Evolutionary conservation across 176 grass and related monocot species (phyloP), one percentile per base, ranked within the genome.

Genomic region (Triticum dicoccoides): DNA sequence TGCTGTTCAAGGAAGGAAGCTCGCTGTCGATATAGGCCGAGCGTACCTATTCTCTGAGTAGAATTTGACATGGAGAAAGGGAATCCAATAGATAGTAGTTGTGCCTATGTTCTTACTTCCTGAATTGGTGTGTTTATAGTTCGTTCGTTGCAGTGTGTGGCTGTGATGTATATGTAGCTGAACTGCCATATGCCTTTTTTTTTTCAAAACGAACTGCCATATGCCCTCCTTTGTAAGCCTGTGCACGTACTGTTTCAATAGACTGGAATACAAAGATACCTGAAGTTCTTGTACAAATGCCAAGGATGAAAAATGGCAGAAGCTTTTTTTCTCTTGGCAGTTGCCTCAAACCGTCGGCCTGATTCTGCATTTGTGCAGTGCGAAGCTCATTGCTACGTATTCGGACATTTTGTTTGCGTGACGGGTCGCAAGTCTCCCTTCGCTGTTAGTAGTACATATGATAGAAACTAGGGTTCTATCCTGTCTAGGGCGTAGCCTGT

Each of bases 1-100:
- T 98, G 65, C 93, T 98, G 17, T 78, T 92, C 68, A 96, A 96
- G 82, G 92, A 96, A 77, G 84, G 91, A 58, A 92, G 92, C 80
- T 68, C 76, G 8, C 93, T 96, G 34, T 44, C 91, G 38, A 49
- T 79, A 82, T 94, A 87, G 64, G 76, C 38, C 29, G 5, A 12
- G 61, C 23, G 29, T 65, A 42, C 5, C 24, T 56, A 12, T 17
- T 84, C 39, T 49, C 4, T 0, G 9, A 15, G 3, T 61, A 73
- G 42, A 71, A 83, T 79, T 39, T 74, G 17, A 49, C 62, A 11
- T 69, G 70, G 82, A 29, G 15, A 34, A 21, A 17, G 14, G 0
- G 65, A 79, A 83, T 61, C 21, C 52, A 41, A 17, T 58, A 61
- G 45, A 33, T 74, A 74, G 62, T 58, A 3, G 18, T 25, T n/a